Base-by-base conservation (phyloP, 1,284 basidiomycete species). In the Ganoderma boninense region DNA sequence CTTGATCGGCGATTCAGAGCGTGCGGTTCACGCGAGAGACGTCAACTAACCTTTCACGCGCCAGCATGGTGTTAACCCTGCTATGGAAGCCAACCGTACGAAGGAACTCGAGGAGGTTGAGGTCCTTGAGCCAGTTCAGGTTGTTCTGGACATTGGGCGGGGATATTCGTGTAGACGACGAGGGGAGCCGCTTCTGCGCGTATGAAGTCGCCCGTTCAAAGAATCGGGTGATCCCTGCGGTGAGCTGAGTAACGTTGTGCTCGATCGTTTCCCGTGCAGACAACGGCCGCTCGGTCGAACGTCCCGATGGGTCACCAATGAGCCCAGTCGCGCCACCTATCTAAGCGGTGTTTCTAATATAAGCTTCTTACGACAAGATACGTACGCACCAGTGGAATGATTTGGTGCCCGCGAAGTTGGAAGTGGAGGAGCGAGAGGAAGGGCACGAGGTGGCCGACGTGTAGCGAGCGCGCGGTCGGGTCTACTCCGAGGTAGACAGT, bases 281-380 rank as follows among this genome's bases (percentile, higher is more conserved):
- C 1, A 91, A 86, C 67, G 91, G 89, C 20, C 98, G 90, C 80
- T 98, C 98, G 0, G 91, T 91, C 2, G 88, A 87, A 40, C 97
- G 88, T 0, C 98, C 98, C 0, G 96, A 97, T 2, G 98, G 98
- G 79, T 99, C 98, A 8, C 98, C 98, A 43, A 99, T 94, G n/a
- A 93, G 89, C 2, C 97, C 98, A 0, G 98, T 99, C 1, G 96
- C 97, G 0, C 97, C 97, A 44, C 97, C 97, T 79, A 98, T 94
- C 97, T 98, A 77, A n/a, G 20, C 10, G 2, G 7, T 6, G 57
- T 35, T 59, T 43, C 29, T 40, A n/a, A 63, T 26, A 35, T 16
- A 60, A 65, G 42, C 71, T 26, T 62, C 2, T 7, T 14, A 26
- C 20, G 52, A 60, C 35, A 60, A 38, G 42, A 57, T 65, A 46